Evolutionary conservation across 2,329 filamentous ascomycete species (phyloP), one percentile per base, ranked within the genome.

Genomic region (Phialemonium atrogriseum): DNA sequence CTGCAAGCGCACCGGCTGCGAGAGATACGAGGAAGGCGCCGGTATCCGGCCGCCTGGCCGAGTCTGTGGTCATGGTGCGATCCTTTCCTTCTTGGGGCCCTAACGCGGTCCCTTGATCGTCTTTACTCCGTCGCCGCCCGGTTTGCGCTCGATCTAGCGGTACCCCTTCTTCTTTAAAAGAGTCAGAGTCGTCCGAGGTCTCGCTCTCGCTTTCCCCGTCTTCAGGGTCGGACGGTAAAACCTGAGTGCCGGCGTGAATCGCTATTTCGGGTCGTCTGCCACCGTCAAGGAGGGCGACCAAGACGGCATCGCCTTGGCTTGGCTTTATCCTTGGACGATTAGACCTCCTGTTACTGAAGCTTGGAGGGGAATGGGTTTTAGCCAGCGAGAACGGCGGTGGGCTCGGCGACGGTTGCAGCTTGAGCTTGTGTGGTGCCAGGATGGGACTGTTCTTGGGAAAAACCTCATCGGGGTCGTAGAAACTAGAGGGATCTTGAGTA

Each of bases 221-320:
- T n/a, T 51, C 48, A 33, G 49, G 48, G 32, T 56, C 39, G 5
- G 42, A 47, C 10, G 66, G 62, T 28, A 83, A 59, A 14, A 71
- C 64, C 41, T 66, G 52, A 39, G 60, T 58, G 40, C 66, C 70
- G 35, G 74, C 80, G 48, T 59, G 51, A 42, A 58, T 59, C 36
- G 78, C 77, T 48, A 85, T 70, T 30, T 86, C 77, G 30, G 72
- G 76, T 43, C 65, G 64, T 48, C 76, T 75, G 47, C 77, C 74
- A 49, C 65, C 72, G 45, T 63, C 73, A 61, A 88, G 68, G 52
- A 68, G 64, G 35, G 62, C 58, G 40, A 89, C 68, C 54, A 89
- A 66, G 41, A 84, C 76, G 44, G 66, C 73, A 68, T 83, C 77
- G 45, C 71, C 74, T 50, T 72, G 71, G 46, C 61, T 73, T 24